These are phyloP conservation scores for Luzula sylvatica DNA, from an alignment of 176 grass and related monocot species.

Conservation along the genomic window DNA sequence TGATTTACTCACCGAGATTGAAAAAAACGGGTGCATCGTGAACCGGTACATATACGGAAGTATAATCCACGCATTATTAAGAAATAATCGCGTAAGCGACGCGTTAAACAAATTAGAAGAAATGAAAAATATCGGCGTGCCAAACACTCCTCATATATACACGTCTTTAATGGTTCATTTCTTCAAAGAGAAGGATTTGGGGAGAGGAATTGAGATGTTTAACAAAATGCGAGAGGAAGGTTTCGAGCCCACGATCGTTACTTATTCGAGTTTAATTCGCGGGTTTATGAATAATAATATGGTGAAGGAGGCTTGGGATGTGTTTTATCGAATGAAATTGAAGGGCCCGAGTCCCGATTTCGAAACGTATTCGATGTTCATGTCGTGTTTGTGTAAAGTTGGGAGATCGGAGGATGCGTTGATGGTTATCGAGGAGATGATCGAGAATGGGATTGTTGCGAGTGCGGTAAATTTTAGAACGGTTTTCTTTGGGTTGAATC, in stretches of 20 bases:
- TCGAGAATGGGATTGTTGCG: constrained; percentile 54
- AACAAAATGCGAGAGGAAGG: constrained; percentile 57
- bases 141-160: constrained; percentile 43
- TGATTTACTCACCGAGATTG: constrained; percentile 28
- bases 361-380: constrained; percentile 79
- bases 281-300: constrained; percentile 64
- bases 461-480: constrained; percentile 66
- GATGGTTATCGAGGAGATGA: constrained; percentile 52
- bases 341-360: constrained; percentile 80
- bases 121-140: constrained; percentile 56
- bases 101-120: constrained; percentile 54
- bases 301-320: constrained; percentile 64
- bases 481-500: constrained; percentile 67
- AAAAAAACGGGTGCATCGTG: constrained; percentile 40
- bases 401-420: constrained; percentile 61
- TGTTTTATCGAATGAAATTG: constrained; percentile 61
- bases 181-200: constrained; percentile 54
- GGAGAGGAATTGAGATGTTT: constrained; percentile 44
- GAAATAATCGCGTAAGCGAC: constrained; percentile 38
- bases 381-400: constrained; percentile 59
- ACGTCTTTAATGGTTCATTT: constrained; percentile 74
- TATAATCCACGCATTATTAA: constrained; percentile 62
- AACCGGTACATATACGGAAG: constrained; percentile 66
- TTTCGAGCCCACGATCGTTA: constrained; percentile 51
- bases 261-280: constrained; percentile 62